Percentiles rank a stretch among this genome's conserved stretches.
These are phyloP conservation scores for Ustilago shanxiensis DNA, from an alignment of 1,284 basidiomycete species.

Conservation along the genomic window DNA sequence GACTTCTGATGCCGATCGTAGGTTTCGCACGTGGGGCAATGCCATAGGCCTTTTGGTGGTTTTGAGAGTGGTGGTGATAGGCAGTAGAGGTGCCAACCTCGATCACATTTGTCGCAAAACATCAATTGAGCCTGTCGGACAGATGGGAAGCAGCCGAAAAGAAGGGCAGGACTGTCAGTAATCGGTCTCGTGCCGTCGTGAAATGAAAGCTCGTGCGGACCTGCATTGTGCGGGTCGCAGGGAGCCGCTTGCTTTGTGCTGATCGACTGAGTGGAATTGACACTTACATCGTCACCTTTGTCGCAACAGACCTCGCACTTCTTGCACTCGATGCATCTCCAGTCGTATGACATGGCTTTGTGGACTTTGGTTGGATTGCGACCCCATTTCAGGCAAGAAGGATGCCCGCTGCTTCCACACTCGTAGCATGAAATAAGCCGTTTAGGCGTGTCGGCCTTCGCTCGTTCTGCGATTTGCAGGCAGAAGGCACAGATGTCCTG, in stretches of 20 bases:
- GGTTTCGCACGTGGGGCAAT: constrained; percentile 61
- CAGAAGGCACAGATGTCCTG: constrained; percentile 69
- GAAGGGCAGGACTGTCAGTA: constrained; percentile 13
- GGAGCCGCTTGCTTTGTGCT: not conserved
- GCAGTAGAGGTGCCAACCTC: constrained; percentile 95
- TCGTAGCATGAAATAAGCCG: constrained; percentile 67
- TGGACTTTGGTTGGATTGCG: constrained; percentile 72
- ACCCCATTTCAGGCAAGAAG: constrained; percentile 66
- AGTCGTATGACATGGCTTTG: constrained; percentile 77
- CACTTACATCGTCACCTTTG: constrained; percentile 89
- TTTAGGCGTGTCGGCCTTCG: constrained; percentile 52
- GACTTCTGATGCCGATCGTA: constrained; percentile 26
- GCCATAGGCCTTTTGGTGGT: constrained; percentile 58
- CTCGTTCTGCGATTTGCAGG: constrained; percentile 41
- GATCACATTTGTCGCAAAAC: constrained; percentile 94
- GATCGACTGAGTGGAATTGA: not conserved
- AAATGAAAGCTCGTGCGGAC: constrained; percentile 24
- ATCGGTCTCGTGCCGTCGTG: not conserved
- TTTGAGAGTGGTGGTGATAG: constrained; percentile 75
- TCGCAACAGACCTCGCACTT: constrained; percentile 86
- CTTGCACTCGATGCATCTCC: constrained; percentile 95
- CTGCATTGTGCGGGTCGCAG: constrained; percentile 8
- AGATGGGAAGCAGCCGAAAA: not conserved
- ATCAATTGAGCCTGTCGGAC: constrained; percentile 79
- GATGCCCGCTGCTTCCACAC: constrained; percentile 70